Percentiles rank a stretch among this genome's conserved stretches.
Evolutionary conservation across 2,329 filamentous ascomycete genomes (phyloP).

Genomic region (Aspergillus luchuensis): DNA sequence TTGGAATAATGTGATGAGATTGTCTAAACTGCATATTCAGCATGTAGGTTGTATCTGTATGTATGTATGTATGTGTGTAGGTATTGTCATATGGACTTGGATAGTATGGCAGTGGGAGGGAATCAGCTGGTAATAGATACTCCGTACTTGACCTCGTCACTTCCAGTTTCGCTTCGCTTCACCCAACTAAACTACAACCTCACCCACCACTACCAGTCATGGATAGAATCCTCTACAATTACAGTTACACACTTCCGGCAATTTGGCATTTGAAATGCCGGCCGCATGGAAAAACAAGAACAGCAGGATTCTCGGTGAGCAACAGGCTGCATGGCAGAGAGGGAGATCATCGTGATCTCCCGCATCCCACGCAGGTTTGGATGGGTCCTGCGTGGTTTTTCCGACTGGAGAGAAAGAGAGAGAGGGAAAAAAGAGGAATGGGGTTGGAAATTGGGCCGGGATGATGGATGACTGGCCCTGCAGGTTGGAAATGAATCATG

Average conservation of each 20-base stretch:
- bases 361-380: constrained; percentile 2
- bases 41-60: no score
- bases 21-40: no score
- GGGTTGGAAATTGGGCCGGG: background rate
- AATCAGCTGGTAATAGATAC: no score
- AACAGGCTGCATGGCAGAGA: background rate
- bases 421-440: background rate
- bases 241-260: background rate
- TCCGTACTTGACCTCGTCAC: no score
- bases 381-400: background rate
- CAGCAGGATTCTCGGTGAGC: background rate
- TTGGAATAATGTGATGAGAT: no score
- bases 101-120: no score
- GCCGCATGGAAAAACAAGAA: background rate
- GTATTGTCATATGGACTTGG: no score
- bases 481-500: background rate
- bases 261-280: background rate
- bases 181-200: background rate
- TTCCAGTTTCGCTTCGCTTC: no score
- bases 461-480: background rate
- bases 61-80: no score
- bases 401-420: background rate
- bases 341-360: constrained; percentile 6
- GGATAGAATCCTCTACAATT: background rate
- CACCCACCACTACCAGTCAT: background rate